These are phyloP conservation scores for Pseudozyma tsukubaensis DNA, from an alignment of 1,284 basidiomycete genomes.

Conservation along the genomic window DNA sequence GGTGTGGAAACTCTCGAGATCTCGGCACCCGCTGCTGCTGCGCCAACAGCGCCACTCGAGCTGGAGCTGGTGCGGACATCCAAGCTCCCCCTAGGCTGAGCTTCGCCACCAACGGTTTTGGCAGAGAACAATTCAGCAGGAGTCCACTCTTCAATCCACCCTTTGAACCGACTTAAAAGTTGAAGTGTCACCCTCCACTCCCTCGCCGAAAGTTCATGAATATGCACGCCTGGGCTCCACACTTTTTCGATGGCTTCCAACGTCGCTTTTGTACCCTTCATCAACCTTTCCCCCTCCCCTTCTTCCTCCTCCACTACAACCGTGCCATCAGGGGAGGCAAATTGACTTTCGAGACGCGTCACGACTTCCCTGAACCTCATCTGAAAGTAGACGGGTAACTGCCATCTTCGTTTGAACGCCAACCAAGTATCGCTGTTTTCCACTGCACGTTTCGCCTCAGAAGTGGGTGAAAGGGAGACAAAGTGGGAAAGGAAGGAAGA, in stretches of 20 bases:
- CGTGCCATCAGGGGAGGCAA: slow-evolving; percentile 4
- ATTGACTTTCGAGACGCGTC: slow-evolving; percentile 32
- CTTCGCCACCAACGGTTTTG: not conserved
- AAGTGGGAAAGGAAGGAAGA: slow-evolving; percentile 86
- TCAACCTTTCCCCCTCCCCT: not conserved
- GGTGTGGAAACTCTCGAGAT: slow-evolving; percentile 32
- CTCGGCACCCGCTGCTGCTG: slow-evolving; percentile 12
- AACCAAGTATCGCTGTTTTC: slow-evolving; percentile 77
- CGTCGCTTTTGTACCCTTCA: slow-evolving; percentile 33
- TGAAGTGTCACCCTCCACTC: slow-evolving; percentile 66
- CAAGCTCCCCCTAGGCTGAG: slow-evolving; percentile 2
- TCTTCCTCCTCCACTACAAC: not conserved
- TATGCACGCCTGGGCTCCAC: slow-evolving; percentile 53
- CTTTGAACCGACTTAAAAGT: slow-evolving; percentile 60
- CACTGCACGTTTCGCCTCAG: slow-evolving; percentile 24
- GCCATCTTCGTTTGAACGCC: slow-evolving; percentile 87
- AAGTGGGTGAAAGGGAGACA: slow-evolving; percentile 82
- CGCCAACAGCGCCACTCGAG: no score
- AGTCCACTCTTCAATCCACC: slow-evolving; percentile 49
- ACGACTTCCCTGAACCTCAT: slow-evolving; percentile 96
- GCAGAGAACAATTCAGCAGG: slow-evolving; percentile 19
- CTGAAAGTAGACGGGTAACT: slow-evolving; percentile 95
- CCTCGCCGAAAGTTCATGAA: slow-evolving; percentile 53
- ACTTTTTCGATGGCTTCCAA: slow-evolving; percentile 45
- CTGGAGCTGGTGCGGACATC: no score